A percentile compares a stretch with the other conserved stretches of the same genome.
phyloP scores from a whole-genome alignment of 306 rosid genomes.

The Cicer arietinum region DNA sequence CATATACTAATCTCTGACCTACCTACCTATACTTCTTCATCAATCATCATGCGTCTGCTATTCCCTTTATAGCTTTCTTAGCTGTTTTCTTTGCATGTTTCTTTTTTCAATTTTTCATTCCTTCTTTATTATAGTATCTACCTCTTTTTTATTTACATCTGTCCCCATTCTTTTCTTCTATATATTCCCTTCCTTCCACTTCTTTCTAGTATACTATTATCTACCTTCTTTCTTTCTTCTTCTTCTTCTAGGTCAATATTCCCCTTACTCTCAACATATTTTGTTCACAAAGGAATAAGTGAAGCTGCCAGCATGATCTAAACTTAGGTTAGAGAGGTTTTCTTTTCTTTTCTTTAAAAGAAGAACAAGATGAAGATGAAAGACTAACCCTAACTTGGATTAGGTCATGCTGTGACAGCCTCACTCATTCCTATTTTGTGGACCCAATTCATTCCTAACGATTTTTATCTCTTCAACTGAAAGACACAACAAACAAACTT shows the following conservation, averaged over 20 bases:
- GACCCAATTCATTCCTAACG: constrained; percentile 43
- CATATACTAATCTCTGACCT: constrained; percentile 50
- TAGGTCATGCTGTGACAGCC: constrained; percentile 99
- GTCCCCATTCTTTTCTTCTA: constrained; percentile 1
- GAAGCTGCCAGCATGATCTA: constrained; percentile 99
- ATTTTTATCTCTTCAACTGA: neutral
- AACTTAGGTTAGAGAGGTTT: constrained; percentile 55
- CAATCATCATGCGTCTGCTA: constrained; percentile 49
- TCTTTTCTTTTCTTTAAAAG: neutral
- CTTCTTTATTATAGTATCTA: neutral
- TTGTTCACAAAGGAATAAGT: constrained; percentile 79
- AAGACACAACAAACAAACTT: constrained; percentile 15
- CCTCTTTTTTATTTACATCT: constrained; percentile 15
- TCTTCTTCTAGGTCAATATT: neutral
- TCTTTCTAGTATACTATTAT: neutral
- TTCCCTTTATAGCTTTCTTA: constrained; percentile 51
- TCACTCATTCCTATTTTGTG: constrained; percentile 92
- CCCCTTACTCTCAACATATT: neutral
- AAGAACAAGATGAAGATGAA: neutral
- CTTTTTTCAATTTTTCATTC: neutral
- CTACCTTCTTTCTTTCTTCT: neutral
- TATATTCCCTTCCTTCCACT: neutral
- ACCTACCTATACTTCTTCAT: constrained; percentile 23
- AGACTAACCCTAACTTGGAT: constrained; percentile 60
- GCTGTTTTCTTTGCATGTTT: constrained; percentile 45